phyloP scores from a whole-genome alignment of 257 asterid genomes.

The Solanum sitiens region DNA sequence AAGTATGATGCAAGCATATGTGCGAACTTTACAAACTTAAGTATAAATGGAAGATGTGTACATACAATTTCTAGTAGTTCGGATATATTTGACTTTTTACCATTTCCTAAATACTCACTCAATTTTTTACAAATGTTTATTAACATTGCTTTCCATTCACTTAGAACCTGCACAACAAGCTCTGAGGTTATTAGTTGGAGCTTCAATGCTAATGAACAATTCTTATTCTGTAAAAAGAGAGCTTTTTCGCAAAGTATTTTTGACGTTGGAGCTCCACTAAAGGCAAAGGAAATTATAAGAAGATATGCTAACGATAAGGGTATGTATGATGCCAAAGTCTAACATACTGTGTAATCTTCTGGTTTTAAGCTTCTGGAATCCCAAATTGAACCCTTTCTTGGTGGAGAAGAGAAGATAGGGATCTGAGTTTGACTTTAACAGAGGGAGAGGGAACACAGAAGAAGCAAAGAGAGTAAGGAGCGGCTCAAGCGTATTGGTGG shows the following conservation, averaged over 20 bases:
- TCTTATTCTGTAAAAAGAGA: background rate
- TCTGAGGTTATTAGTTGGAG: background rate
- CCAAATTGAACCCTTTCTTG: background rate
- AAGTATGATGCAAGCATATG: too few species aligned
- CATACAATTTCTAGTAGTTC: too few species aligned
- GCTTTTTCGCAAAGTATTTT: background rate
- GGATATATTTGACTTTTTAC: too few species aligned
- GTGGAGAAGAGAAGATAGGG: background rate
- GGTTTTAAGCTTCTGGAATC: background rate
- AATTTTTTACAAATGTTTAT: too few species aligned
- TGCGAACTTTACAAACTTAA: too few species aligned
- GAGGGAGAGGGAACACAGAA: background rate
- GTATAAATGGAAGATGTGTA: too few species aligned
- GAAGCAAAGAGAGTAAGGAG: background rate
- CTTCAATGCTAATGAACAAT: background rate
- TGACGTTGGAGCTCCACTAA: too few species aligned
- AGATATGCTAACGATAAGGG: background rate
- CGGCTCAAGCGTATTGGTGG: too few species aligned
- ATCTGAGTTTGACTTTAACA: background rate
- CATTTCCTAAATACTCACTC: too few species aligned
- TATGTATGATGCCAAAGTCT: constrained; percentile 20
- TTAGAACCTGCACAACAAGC: constrained; percentile 34
- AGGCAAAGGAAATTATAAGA: too few species aligned
- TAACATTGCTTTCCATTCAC: too few species aligned
- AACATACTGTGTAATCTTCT: constrained; percentile 5